Evolutionary conservation across 2,329 filamentous ascomycete genomes (phyloP), one percentile per base, ranked within the genome.

Genomic region (Pseudogymnoascus destructans): DNA sequence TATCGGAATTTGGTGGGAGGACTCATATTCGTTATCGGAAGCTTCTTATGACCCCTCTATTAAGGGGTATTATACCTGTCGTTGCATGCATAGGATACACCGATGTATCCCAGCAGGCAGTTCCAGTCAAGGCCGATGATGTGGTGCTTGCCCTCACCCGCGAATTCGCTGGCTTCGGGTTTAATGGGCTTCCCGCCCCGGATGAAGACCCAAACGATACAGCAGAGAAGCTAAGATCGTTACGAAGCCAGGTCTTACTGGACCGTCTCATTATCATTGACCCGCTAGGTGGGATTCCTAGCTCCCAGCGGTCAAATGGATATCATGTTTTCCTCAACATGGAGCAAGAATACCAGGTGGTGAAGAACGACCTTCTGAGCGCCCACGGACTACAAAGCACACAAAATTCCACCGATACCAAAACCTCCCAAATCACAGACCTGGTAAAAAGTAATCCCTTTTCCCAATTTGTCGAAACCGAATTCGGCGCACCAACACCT

Each of bases 191-290:
- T 1, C 61, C 63, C 15, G 13, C 58, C 9, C 64, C 60, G 9
- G 72, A 75, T 6, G 75, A 77, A 57, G 73, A 77, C 59, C 71
- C 73, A 3, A 63, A 66, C 42, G 64, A 68, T 42, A 71, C 69
- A 10, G 72, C 67, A 32, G 68, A 72, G 61, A 72, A 71, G 57
- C 69, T 73, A 54, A 64, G 65, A 58, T 67, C 67, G 55, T 68
- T 76, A 1, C 73, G 73, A 58, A 77, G 78, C 27, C 71, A 81
- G 60, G 79, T 85, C 0, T 79, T 80, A 0, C 73, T 98, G 5
- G 92, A 97, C 68, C 81, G 92, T 33, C 77, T 98, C 40, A 95
- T 98, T 61, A 75, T 98, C 25, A 77, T 98, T 5, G 93, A 98
- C 69, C 84, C 88, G 0, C 73, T 90, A 0, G 93, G 93, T 2